Base-by-base conservation (phyloP, 2,329 filamentous ascomycete genomes). In the Coleophoma eucalyptorum region DNA sequence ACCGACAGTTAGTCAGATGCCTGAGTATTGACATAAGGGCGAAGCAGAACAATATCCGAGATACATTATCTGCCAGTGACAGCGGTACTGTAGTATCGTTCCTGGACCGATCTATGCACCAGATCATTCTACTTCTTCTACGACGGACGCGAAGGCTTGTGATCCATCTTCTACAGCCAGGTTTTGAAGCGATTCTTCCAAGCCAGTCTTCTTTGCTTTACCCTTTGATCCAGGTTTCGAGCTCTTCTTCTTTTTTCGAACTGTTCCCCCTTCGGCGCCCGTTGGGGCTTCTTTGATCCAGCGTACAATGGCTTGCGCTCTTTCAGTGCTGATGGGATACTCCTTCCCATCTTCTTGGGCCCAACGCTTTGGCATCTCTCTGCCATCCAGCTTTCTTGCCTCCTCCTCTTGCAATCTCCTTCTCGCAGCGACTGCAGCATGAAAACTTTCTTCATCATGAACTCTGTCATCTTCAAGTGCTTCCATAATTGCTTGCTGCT, bases 401-500 rank as follows among this genome's bases (percentile, higher is more conserved):
- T 75, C 70, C 48, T 86, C 83, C 46, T 82, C 81, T 37, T 78
- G 74, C 20, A 80, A 68, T 33, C 75, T 72, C 63, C 87, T 82
- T 20, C 81, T 73, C 4, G 83, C 84, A 7, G 76, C 69, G 5
- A 89, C 78, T 2, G 84, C 83, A 21, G 78, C 76, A 56, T 81
- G 79, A 59, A 89, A 86, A 15, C 73, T 80, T 5, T 80, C 79
- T 60, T 88, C 83, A 55, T 89, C 85, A 21, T 81, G 78, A 1
- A 87, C 83, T 16, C 83, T 72, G 52, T 89, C 85, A 59, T 89
- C 84, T 34, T 80, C 79, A 2, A 89, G 68, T 0, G 85, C 83
- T 51, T 87, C 84, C 48, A 86, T 73, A 38, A 89, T 82, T 31
- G 81, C 83, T 65, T 86, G 81, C 56, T 84, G 79, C 56, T 81